Conservation (phyloP, 495 filamentous ascomycete genomes). For the Aspergillus avenaceus region DNA sequence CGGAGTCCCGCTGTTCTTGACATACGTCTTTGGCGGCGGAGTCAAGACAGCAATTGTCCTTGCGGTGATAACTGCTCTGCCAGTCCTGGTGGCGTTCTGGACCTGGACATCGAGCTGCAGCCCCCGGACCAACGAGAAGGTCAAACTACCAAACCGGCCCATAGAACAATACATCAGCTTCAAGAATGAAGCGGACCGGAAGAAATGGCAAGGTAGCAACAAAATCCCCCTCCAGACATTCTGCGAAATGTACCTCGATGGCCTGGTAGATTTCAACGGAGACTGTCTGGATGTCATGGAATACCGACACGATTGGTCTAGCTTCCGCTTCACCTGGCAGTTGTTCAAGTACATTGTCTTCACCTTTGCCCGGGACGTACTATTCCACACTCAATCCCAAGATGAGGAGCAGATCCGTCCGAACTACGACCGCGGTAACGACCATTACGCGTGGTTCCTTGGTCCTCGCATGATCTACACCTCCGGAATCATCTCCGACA, state of each 20-base stretch:
- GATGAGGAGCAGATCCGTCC: constrained; percentile 74
- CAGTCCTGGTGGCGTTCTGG: constrained; percentile 72
- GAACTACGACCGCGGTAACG: constrained; percentile 71
- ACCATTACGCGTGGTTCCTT: constrained; percentile 75
- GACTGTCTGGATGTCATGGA: constrained; percentile 58
- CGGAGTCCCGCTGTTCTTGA: constrained; percentile 61
- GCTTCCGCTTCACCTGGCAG: constrained; percentile 62
- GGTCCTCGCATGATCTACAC: constrained; percentile 74
- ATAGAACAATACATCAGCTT: constrained; percentile 84
- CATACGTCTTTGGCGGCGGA: constrained; percentile 67
- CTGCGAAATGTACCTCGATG: constrained; percentile 64
- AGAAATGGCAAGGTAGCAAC: constrained; percentile 64
- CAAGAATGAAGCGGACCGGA: constrained; percentile 66
- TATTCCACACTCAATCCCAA: constrained; percentile 68
- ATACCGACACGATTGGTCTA: constrained; percentile 66
- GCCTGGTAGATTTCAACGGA: constrained; percentile 61
- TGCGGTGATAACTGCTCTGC: constrained; percentile 57
- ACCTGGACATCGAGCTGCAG: constrained; percentile 58
- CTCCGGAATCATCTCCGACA: constrained; percentile 64
- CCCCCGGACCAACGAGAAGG: constrained; percentile 77
- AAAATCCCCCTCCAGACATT: constrained; percentile 65
- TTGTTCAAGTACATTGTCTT: constrained; percentile 65
- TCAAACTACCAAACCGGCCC: constrained; percentile 67
- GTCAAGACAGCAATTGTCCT: constrained; percentile 70
- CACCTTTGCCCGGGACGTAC: constrained; percentile 63